Evolutionary conservation across 1,139 yeast genomes (phyloP).

Genomic region (Candida labiduridarum): DNA sequence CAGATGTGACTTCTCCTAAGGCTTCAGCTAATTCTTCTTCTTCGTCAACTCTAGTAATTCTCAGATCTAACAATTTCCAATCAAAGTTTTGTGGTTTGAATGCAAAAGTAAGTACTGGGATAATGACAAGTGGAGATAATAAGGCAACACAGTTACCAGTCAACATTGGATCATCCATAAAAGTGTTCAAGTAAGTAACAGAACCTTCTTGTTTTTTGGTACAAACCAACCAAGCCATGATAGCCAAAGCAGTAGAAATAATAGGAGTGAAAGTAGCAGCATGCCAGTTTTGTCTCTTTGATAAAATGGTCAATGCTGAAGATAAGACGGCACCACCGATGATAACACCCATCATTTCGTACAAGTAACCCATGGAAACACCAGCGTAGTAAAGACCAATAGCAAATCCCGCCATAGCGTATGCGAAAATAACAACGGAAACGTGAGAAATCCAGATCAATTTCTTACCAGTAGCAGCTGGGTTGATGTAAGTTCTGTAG

Average conservation of each 20-base stretch:
- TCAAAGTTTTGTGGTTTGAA: conserved; percentile 76
- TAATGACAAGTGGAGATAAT: conserved; percentile 67
- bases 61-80: conserved; percentile 57
- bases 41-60: conserved; percentile 66
- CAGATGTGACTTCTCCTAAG: conserved; percentile 22
- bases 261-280: conserved; percentile 67
- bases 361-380: conserved; percentile 82
- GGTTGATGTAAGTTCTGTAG: conserved; percentile 78
- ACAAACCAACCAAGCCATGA: conserved; percentile 66
- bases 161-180: conserved; percentile 79
- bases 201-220: conserved; percentile 56
- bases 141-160: conserved; percentile 86
- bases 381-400: conserved; percentile 82
- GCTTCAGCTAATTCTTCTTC: conserved; percentile 57
- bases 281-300: conserved; percentile 62
- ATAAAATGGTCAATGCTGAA: conserved; percentile 68
- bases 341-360: conserved; percentile 84
- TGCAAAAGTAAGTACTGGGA: conserved; percentile 64
- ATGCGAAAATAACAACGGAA: conserved; percentile 64
- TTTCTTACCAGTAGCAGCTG: conserved; percentile 71
- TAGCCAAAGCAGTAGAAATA: conserved; percentile 61
- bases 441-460: conserved; percentile 69
- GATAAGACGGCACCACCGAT: conserved; percentile 88
- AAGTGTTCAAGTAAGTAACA: conserved; percentile 64
- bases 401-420: conserved; percentile 79